Conservation (phyloP, 2,329 filamentous ascomycete species). For the Ascochyta fabae region DNA sequence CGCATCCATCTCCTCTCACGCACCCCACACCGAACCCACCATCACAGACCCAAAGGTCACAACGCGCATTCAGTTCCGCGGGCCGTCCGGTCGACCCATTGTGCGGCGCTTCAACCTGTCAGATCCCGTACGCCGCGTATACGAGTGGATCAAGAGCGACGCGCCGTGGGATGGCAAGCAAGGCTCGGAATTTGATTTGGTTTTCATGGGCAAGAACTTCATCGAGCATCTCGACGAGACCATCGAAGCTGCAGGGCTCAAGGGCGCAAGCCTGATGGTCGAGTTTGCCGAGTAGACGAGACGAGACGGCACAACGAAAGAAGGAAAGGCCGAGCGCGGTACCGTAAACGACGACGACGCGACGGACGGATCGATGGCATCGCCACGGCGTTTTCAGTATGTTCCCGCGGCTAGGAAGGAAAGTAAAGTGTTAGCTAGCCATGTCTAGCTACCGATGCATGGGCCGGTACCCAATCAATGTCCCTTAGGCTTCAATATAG, state of each 20-base stretch:
- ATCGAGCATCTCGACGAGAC: conserved; percentile 75
- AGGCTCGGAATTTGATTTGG: conserved; percentile 83
- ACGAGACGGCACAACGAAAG: too few relatives aligned
- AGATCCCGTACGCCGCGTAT: conserved; percentile 82
- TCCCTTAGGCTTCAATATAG: background rate
- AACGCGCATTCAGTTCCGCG: conserved; percentile 86
- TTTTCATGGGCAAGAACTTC: conserved; percentile 85
- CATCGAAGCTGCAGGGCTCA: conserved; percentile 82
- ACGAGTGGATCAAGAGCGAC: conserved; percentile 91
- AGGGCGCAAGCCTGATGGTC: conserved; percentile 94
- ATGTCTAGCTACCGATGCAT: background rate
- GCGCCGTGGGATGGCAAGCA: conserved; percentile 82
- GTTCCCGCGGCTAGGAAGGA: background rate
- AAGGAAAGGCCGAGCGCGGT: background rate
- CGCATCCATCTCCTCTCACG: conserved; percentile 71
- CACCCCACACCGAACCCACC: conserved; percentile 79
- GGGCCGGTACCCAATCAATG: conserved; percentile 9
- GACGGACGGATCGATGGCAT: background rate
- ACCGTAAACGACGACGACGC: background rate
- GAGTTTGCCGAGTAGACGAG: conserved; percentile 64
- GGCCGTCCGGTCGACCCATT: conserved; percentile 75
- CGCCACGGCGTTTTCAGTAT: conserved; percentile 10
- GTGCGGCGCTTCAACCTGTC: conserved; percentile 82
- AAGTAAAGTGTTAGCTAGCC: background rate
- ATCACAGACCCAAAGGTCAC: conserved; percentile 69